Base-by-base conservation (phyloP, 768 basidiomycete species). In the Termitomyces sp. region DNA sequence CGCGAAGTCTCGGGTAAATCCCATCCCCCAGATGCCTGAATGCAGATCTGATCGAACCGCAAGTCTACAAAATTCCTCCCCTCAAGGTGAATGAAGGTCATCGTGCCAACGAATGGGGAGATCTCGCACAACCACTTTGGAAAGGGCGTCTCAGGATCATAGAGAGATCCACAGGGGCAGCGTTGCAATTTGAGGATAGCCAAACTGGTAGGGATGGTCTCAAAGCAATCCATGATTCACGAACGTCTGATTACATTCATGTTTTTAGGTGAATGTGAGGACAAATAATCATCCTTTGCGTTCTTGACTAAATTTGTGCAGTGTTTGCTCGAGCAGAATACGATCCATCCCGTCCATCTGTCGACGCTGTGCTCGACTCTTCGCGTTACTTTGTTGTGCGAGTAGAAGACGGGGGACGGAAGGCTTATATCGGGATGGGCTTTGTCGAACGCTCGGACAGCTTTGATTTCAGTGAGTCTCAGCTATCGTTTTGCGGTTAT, bases 311-410 rank as follows among this genome's bases (percentile, higher is more conserved):
- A 73, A 61, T 50, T 47, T 50, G 60, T 33, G 40, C 71, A 91
- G 92, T 91, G 57, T 98, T 98, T 76, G 95, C 95, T 46, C 87
- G 83, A 63, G 86, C 93, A 16, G 83, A 83, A 47, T 98, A 97
- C 68, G 88, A 91, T 67, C 79, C 86, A 16, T 74, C 82, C 47
- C 86, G 85, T 59, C 91, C 93, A 5, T 87, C 83, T 32, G 91
- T 98, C n/a, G 95, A 98, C 64, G 89, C 92, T n/a, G 94, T 95
- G 16, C 79, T 97, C 30, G 95, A 98, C 71, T 95, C 93, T 1
- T 95, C 94, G 12, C 85, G 95, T 50, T 98, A 98, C 70, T 98
- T 98, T 69, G 95, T 96, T 16, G 78, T 97, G 44, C 82, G 93
- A 56, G 89, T 97, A 2, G 95, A 97, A 70, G 94, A 95, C 65